Evolutionary conservation across 768 basidiomycete species (phyloP).

Genomic region (Trametes elegans): DNA sequence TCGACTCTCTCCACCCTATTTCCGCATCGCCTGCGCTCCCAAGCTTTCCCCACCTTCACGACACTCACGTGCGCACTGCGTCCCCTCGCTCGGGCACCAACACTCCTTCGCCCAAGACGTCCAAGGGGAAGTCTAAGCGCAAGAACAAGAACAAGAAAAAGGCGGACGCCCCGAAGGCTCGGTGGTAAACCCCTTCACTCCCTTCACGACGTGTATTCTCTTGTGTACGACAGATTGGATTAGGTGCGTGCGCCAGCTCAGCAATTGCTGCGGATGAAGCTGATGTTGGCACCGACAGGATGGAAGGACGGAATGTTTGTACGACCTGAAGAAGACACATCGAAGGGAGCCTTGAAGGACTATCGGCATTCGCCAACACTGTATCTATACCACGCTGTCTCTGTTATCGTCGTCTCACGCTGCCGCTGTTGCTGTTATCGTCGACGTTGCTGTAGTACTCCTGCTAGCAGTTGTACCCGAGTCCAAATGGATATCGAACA

Average conservation of each 20-base stretch:
- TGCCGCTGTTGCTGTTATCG: constrained; percentile 3
- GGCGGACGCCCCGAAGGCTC: constrained; percentile 1
- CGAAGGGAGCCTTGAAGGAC: constrained; percentile 1
- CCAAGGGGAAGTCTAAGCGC: constrained; percentile 2
- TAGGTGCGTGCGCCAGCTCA: neutral
- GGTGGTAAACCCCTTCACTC: constrained; percentile 1
- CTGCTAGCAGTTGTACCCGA: constrained; percentile 11
- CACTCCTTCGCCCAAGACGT: neutral
- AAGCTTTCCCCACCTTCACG: neutral
- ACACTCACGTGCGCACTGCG: neutral
- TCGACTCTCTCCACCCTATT: constrained; percentile 41
- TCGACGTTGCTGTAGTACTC: constrained; percentile 2
- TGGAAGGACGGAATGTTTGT: neutral
- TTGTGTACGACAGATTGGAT: neutral
- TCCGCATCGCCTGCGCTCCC: neutral
- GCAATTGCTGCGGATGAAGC: neutral
- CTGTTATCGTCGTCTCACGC: constrained; percentile 7
- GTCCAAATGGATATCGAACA: constrained; percentile 1
- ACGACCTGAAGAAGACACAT: neutral
- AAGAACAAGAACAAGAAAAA: constrained; percentile 10
- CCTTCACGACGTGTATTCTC: neutral
- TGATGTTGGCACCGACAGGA: neutral
- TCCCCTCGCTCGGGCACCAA: neutral
- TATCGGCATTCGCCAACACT: neutral
- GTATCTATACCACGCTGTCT: constrained; percentile 17